Evolutionary conservation across 176 grass and related monocot species (phyloP).

Genomic region (Phragmites australis): DNA sequence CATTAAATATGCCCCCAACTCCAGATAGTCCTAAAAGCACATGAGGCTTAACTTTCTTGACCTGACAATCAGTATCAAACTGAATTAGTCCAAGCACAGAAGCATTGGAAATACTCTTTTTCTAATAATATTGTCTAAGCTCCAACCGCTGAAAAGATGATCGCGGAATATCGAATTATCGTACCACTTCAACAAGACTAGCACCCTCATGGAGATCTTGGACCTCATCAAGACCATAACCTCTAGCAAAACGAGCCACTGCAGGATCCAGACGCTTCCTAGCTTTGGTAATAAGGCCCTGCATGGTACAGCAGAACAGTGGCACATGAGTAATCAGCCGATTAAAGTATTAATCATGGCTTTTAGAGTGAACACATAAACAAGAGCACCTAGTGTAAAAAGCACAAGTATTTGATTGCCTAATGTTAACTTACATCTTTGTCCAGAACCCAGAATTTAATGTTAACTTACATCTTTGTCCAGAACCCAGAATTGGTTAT

Average conservation of each 20-base stretch:
- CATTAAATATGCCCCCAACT: conserved; percentile 93
- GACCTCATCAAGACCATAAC: conserved; percentile 65
- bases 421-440: conserved; percentile 72
- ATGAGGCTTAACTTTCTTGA: conserved; percentile 92
- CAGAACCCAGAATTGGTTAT: conserved; percentile 90
- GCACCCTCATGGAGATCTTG: conserved; percentile 82
- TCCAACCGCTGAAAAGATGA: background rate
- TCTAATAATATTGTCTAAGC: conserved; percentile 9
- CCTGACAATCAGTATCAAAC: conserved; percentile 54
- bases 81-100: conserved; percentile 29
- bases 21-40: conserved; percentile 98
- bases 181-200: conserved; percentile 94
- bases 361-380: background rate
- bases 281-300: conserved; percentile 91
- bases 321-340: background rate
- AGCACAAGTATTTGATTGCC: background rate
- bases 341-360: conserved; percentile 16
- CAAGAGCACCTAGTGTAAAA: background rate
- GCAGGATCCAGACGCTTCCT: conserved; percentile 73
- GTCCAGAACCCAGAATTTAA: conserved; percentile 88
- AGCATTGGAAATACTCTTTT: background rate
- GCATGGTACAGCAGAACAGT: background rate
- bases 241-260: conserved; percentile 88
- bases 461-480: conserved; percentile 86
- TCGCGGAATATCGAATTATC: conserved; percentile 1